These are phyloP conservation scores for Chaetoceros tenuissimus DNA, from an alignment of 108 stramenopile species.

Conservation along the genomic window DNA sequence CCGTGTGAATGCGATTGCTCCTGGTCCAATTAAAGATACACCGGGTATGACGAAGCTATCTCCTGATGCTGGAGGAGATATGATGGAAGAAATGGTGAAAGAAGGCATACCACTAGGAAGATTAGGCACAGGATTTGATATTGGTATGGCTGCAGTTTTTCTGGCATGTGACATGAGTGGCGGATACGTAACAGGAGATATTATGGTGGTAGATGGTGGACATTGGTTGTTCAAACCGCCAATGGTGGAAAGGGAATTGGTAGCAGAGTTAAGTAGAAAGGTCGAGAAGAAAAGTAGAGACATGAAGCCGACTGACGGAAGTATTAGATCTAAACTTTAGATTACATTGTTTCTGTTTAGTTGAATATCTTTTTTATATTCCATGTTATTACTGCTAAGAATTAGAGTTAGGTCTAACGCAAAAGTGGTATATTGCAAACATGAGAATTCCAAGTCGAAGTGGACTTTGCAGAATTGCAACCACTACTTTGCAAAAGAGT, in stretches of 20 bases:
- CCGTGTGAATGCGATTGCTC: conserved; percentile 89
- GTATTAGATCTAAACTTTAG: too few species aligned
- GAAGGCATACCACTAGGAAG: conserved; percentile 68
- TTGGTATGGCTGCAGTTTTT: conserved; percentile 79
- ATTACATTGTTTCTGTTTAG: too few species aligned
- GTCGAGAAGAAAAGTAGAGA: conserved; percentile 64
- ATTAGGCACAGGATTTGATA: conserved; percentile 65
- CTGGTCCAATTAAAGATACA: conserved; percentile 88
- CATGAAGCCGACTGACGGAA: conserved; percentile 18
- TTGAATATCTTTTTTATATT: too few species aligned
- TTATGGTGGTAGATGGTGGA: conserved; percentile 76
- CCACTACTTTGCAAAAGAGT: too few species aligned
- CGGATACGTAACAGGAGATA: conserved; percentile 62
- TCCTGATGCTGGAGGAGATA: conserved; percentile 38
- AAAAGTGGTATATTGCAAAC: too few species aligned
- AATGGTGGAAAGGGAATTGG: conserved; percentile 71
- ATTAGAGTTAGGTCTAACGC: too few species aligned
- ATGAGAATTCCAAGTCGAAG: too few species aligned
- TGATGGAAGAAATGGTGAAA: conserved; percentile 44
- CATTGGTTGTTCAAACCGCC: conserved; percentile 72
- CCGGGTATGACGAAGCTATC: conserved; percentile 91
- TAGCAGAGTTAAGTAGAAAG: conserved; percentile 51
- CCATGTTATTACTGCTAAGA: too few species aligned
- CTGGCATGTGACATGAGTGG: conserved; percentile 43
- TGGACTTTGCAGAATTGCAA: too few species aligned